Conservation (phyloP, 2,329 filamentous ascomycete genomes). For the Graphilbum sp. region DNA sequence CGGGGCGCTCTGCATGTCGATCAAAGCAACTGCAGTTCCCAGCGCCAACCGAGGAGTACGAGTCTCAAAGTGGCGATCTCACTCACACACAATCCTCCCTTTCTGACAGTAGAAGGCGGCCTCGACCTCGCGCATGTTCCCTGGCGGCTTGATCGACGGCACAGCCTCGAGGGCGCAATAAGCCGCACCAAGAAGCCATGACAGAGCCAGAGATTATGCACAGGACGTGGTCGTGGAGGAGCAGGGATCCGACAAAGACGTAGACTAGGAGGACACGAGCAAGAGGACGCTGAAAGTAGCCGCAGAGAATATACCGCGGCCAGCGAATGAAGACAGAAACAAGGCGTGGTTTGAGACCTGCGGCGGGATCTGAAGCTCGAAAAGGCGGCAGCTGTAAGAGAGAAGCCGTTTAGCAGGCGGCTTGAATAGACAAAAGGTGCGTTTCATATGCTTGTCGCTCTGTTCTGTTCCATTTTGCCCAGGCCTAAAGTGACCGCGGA, state of each 20-base stretch:
- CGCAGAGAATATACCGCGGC: constrained; percentile 54
- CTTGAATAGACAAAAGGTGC: no score
- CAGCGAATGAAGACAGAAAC: constrained; percentile 95
- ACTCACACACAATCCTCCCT: no score
- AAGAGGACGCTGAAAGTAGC: background rate
- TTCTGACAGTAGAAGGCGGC: no score
- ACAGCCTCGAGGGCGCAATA: constrained; percentile 66
- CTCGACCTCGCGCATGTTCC: constrained; percentile 68
- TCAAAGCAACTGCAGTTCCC: no score
- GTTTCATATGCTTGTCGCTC: no score
- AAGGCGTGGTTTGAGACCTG: constrained; percentile 87
- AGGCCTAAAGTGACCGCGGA: constrained; percentile 89
- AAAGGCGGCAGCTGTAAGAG: constrained; percentile 43
- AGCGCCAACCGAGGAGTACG: no score
- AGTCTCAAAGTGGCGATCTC: no score
- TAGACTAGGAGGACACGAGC: constrained; percentile 48
- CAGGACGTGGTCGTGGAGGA: constrained; percentile 51
- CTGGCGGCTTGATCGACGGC: constrained; percentile 62
- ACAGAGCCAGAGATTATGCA: constrained; percentile 63
- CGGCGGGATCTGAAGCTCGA: constrained; percentile 90
- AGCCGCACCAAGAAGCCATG: constrained; percentile 63
- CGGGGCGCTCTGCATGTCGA: no score
- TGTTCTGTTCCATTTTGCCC: no score
- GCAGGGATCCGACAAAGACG: constrained; percentile 80
- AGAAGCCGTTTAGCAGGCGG: no score